Evolutionary conservation across 1,284 basidiomycete species (phyloP).

Genomic region (Ustilago hordei): DNA sequence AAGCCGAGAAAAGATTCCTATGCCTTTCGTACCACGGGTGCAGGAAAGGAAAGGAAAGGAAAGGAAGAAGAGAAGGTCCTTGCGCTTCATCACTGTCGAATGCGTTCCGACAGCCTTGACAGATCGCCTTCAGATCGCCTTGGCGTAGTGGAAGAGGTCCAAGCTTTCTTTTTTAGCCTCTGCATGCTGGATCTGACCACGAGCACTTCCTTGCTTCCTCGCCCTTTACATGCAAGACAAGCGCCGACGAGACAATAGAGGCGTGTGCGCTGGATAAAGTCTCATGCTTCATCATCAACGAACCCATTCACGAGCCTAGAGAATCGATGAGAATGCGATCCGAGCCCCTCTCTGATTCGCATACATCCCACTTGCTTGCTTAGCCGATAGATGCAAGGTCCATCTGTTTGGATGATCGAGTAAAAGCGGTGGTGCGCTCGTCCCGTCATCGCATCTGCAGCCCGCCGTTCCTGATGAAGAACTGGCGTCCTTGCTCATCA

Average conservation of each 20-base stretch:
- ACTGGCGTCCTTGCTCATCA: neutral
- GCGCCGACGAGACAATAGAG: neutral
- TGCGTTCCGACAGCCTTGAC: neutral
- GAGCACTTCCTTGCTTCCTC: too few relatives aligned
- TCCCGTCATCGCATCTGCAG: neutral
- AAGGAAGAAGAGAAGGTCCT: neutral
- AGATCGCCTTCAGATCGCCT: neutral
- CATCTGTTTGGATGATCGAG: neutral
- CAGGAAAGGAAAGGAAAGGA: neutral
- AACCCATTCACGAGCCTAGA: neutral
- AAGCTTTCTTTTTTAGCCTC: neutral
- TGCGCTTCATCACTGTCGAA: constrained; percentile 4
- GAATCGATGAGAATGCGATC: neutral
- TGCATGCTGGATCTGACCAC: neutral
- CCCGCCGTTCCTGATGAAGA: neutral
- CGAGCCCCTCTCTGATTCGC: neutral
- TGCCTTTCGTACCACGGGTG: neutral
- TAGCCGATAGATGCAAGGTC: constrained; percentile 6
- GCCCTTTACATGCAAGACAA: too few relatives aligned
- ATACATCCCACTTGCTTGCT: neutral
- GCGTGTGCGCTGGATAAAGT: neutral
- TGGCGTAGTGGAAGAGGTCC: constrained; percentile 17
- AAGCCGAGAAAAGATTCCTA: too few relatives aligned
- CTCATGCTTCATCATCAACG: neutral
- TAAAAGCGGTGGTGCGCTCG: neutral